These are phyloP conservation scores for Anthostomella pinea DNA, from an alignment of 2,329 filamentous ascomycete genomes.

Conservation along the genomic window DNA sequence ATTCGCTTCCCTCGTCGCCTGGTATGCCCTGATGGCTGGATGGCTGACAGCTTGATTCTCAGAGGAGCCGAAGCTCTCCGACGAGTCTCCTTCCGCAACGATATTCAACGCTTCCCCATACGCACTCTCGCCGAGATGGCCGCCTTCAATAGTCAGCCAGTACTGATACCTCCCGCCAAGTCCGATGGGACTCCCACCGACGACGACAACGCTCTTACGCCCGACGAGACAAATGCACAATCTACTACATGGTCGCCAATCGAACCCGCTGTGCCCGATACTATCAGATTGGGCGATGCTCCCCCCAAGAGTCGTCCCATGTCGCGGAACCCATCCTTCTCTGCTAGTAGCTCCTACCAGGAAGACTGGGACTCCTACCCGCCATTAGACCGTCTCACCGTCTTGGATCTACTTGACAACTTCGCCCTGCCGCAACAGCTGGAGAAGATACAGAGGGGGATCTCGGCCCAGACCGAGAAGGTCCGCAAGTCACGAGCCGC, in stretches of 20 bases:
- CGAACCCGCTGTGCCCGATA: slow-evolving; percentile 44
- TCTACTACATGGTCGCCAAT: slow-evolving; percentile 43
- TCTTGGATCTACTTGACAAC: slow-evolving; percentile 94
- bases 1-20: neutral
- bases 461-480: slow-evolving; percentile 80
- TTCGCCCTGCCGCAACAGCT: slow-evolving; percentile 85
- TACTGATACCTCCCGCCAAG: slow-evolving; percentile 35
- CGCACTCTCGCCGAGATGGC: slow-evolving; percentile 44
- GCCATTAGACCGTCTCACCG: slow-evolving; percentile 81
- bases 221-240: slow-evolving; percentile 40
- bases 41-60: slow-evolving; percentile 43
- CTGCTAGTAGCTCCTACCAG: slow-evolving; percentile 80
- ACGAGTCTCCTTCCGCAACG: slow-evolving; percentile 39
- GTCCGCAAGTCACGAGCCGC: slow-evolving; percentile 80
- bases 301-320: slow-evolving; percentile 52
- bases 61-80: slow-evolving; percentile 40
- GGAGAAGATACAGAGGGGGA: slow-evolving; percentile 81
- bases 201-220: slow-evolving; percentile 42
- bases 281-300: slow-evolving; percentile 48
- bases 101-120: slow-evolving; percentile 33
- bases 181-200: slow-evolving; percentile 40
- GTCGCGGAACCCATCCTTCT: slow-evolving; percentile 78
- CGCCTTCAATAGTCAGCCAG: slow-evolving; percentile 31
- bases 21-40: slow-evolving; percentile 14
- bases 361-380: slow-evolving; percentile 86